phyloP scores from a whole-genome alignment of 1,284 basidiomycete genomes.

The Naganishia liquefaciens region DNA sequence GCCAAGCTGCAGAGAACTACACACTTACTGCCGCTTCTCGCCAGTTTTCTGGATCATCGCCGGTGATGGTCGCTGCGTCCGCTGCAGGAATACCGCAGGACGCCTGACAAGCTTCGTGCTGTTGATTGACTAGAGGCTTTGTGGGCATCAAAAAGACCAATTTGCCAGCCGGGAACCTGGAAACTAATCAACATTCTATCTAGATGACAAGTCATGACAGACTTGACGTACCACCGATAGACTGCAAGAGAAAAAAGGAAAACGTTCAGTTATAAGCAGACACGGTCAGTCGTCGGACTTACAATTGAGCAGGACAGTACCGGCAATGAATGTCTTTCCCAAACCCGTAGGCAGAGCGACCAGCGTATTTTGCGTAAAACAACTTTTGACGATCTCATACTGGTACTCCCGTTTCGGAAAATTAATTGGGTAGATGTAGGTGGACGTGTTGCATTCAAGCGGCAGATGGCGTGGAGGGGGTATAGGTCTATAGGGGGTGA shows the following conservation, averaged over 20 bases:
- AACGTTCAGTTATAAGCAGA: background rate
- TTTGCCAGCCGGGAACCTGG: conserved; percentile 84
- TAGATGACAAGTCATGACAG: background rate
- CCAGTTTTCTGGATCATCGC: conserved; percentile 59
- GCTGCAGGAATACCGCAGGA: conserved; percentile 89
- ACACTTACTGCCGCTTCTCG: conserved; percentile 61
- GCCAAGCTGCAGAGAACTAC: background rate
- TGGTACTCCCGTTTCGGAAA: conserved; percentile 88
- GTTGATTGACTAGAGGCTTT: conserved; percentile 92
- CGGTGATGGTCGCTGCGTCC: conserved; percentile 85
- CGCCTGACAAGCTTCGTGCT: conserved; percentile 88
- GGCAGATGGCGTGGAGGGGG: conserved; percentile 75
- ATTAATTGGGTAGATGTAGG: conserved; percentile 93
- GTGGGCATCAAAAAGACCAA: conserved; percentile 95
- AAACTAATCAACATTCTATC: background rate
- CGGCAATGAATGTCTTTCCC: conserved; percentile 98
- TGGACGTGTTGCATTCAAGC: conserved; percentile 74
- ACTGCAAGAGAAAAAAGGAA: background rate
- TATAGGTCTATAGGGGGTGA: conserved; percentile 51
- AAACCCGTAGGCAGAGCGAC: conserved; percentile 94
- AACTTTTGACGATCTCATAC: conserved; percentile 84
- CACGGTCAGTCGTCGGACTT: conserved; percentile 41
- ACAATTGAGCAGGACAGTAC: conserved; percentile 95
- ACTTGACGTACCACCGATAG: background rate
- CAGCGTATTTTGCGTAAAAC: conserved; percentile 89